These are phyloP conservation scores for Aurantiochytrium sp. DNA, from an alignment of 108 stramenopile species.

Conservation along the genomic window DNA sequence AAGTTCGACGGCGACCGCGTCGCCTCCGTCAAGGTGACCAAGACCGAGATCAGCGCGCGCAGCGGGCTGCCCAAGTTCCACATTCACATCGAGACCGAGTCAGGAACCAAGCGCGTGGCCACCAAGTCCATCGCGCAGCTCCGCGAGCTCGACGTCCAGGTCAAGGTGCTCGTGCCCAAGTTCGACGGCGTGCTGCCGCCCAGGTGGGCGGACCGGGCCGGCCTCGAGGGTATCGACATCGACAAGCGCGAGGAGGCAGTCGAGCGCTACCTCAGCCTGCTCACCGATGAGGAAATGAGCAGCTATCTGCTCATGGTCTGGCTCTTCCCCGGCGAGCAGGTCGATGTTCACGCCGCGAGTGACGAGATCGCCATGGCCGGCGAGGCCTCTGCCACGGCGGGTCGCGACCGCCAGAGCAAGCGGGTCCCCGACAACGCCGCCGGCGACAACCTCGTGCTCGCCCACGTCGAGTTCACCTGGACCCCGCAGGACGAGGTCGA, in stretches of 20 bases:
- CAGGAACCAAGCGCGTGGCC: not conserved
- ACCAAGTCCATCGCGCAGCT: not conserved
- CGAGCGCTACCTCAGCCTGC: not conserved
- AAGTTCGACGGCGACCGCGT: not conserved
- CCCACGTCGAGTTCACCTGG: constrained; percentile 28
- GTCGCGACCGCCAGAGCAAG: not conserved
- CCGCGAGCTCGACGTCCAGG: not conserved
- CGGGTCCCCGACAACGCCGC: not conserved
- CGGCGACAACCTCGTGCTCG: not conserved
- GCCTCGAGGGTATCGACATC: not conserved
- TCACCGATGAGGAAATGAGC: not conserved
- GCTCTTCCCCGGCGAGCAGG: constrained; percentile 8
- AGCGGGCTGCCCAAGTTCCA: not conserved
- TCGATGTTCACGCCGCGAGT: not conserved
- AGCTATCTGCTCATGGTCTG: not conserved
- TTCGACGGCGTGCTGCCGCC: not conserved
- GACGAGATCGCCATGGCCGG: not conserved
- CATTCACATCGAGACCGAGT: not conserved
- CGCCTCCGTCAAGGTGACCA: not conserved
- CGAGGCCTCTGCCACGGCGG: not conserved
- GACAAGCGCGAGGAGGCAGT: not conserved
- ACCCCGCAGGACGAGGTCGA: constrained; percentile 24
- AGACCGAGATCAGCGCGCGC: not conserved
- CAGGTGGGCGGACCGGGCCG: not conserved
- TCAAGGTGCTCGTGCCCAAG: not conserved